Evolutionary conservation across 2,329 filamentous ascomycete species (phyloP).

Genomic region (Diaporthe vexans): DNA sequence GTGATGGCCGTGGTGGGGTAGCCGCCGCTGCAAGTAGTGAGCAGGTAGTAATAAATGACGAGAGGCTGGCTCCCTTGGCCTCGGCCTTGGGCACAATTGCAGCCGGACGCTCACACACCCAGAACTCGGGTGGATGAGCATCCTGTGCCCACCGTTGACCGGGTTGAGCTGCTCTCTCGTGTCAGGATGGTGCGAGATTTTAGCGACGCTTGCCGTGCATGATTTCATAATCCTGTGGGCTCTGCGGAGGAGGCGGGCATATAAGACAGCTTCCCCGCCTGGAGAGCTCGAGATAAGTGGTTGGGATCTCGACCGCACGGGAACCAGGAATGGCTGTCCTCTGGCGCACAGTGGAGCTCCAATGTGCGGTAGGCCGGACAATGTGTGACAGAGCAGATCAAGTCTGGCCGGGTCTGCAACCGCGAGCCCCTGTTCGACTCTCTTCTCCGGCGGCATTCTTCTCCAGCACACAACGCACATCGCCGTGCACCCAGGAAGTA

Average conservation of each 20-base stretch:
- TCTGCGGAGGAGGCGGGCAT: constrained; percentile 11
- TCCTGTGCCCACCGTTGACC: neutral
- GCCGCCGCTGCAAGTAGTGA: constrained; percentile 7
- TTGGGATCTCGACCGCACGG: constrained; percentile 20
- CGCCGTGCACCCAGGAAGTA: neutral
- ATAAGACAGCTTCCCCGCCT: constrained; percentile 28
- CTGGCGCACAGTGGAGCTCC: constrained; percentile 21
- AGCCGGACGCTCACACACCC: constrained; percentile 2
- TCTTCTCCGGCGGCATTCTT: neutral
- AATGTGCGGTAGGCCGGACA: constrained; percentile 1
- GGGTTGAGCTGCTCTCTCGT: neutral
- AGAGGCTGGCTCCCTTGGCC: constrained; percentile 27
- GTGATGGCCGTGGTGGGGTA: constrained; percentile 33
- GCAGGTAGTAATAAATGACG: neutral
- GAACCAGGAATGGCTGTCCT: constrained; percentile 22
- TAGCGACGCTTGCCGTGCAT: constrained; percentile 8
- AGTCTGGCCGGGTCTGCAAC: constrained; percentile 17
- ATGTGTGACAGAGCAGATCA: constrained; percentile 2
- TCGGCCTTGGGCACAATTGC: constrained; percentile 20
- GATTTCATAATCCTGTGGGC: constrained; percentile 17
- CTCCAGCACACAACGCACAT: constrained; percentile 7
- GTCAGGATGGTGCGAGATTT: neutral
- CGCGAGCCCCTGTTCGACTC: constrained; percentile 4
- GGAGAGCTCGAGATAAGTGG: constrained; percentile 19
- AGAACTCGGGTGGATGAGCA: constrained; percentile 8